These are phyloP conservation scores for Rhodotorula paludigena DNA, from an alignment of 768 basidiomycete genomes.

Conservation along the genomic window DNA sequence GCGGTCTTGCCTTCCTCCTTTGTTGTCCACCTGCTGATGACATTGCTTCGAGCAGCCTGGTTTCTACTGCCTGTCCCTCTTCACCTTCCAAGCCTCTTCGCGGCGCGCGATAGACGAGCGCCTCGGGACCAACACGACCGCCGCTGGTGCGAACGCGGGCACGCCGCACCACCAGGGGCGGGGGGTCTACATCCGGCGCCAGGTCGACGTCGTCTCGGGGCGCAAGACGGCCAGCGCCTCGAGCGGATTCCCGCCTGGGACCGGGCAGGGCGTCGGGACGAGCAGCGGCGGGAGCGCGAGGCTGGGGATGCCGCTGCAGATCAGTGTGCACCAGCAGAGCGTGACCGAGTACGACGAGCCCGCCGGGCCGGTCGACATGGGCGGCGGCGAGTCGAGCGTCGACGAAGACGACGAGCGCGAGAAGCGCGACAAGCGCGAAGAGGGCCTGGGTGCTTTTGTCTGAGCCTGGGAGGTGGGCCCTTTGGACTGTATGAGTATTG, in stretches of 20 bases:
- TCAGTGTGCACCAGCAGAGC: background rate
- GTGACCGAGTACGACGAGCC: background rate
- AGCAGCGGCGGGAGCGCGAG: background rate
- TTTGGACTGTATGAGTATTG: no score
- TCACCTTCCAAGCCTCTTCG: background rate
- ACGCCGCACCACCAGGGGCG: background rate
- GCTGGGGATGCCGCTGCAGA: background rate
- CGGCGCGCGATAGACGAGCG: background rate
- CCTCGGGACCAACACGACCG: slow-evolving; percentile 6
- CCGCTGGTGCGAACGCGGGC: no score
- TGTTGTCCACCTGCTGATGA: background rate
- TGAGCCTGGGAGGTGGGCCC: no score
- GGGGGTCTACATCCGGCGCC: background rate
- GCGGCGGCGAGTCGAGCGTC: background rate
- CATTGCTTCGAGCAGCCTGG: background rate
- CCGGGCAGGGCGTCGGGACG: no score
- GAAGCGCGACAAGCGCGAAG: no score
- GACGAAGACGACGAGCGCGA: background rate
- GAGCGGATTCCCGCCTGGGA: no score
- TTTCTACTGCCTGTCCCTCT: slow-evolving; percentile 12
- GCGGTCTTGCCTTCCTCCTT: background rate
- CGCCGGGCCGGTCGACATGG: background rate
- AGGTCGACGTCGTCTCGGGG: no score
- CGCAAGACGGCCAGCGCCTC: no score
- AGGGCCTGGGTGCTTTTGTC: no score